Evolutionary conservation across 78 protist genomes (phyloP).

Genomic region (Dictyostelium firmibasis): DNA sequence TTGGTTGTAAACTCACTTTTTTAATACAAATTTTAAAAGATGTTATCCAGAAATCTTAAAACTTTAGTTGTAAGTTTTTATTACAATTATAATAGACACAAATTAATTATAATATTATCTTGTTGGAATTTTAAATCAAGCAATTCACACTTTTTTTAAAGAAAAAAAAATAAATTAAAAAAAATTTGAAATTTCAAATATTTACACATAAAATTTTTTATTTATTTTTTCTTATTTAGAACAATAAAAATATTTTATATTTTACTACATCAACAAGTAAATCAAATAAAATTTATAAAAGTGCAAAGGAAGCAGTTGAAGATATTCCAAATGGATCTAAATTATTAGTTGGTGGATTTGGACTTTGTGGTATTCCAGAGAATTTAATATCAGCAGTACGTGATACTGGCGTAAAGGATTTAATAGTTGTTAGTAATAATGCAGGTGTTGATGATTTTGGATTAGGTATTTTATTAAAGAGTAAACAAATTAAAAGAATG

Average conservation of each 20-base stretch:
- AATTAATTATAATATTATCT: too few species aligned
- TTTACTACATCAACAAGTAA: background rate
- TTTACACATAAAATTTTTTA: background rate
- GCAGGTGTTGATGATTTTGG: constrained; percentile 96
- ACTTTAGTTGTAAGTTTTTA: background rate
- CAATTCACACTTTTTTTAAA: too few species aligned
- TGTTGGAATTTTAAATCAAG: too few species aligned
- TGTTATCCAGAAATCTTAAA: constrained; percentile 8
- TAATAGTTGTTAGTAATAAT: constrained; percentile 94
- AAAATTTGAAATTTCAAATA: background rate
- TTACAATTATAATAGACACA: background rate
- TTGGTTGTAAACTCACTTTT: background rate
- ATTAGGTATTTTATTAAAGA: constrained; percentile 91
- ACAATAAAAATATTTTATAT: background rate
- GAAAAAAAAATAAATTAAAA: background rate
- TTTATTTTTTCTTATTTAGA: background rate
- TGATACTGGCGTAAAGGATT: constrained; percentile 77
- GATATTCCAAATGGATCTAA: constrained; percentile 88
- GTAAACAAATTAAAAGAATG: constrained; percentile 92
- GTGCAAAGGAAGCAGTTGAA: constrained; percentile 87
- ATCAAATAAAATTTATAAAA: constrained; percentile 6
- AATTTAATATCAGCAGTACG: constrained; percentile 89
- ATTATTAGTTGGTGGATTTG: constrained; percentile 96
- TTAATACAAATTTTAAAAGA: background rate
- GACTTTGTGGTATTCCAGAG: constrained; percentile 95